Evolutionary conservation across 371 early-diverging fungal genomes (phyloP), one percentile per base, ranked within the genome.

Genomic region (Syncephalastrum racemosum): DNA sequence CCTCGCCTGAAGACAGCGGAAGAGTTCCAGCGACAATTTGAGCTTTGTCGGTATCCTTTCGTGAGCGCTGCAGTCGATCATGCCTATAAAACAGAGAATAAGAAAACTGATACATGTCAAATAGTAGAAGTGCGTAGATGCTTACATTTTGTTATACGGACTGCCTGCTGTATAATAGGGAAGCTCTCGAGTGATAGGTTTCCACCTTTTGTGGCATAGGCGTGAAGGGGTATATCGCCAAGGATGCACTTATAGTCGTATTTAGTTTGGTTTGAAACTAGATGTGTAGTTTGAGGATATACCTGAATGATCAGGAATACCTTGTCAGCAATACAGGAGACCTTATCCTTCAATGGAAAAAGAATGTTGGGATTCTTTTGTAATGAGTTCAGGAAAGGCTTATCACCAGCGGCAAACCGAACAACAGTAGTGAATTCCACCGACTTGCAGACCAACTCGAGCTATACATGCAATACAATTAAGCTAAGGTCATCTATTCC

Each of bases 351-450:
- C 13, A 74, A 15, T n/a, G 73, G 73, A 39, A 68, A 81, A 13
- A 63, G 59, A 8, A 81, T 65, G 41, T 74, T 68, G 0, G 73
- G 62, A 47, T 77, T 46, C 18, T 70, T 74, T 6, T 61, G 63
- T 4, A 79, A 2, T 1, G 60, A 42, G 44, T 70, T 80, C 16
- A 84, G 64, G 43, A 73, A 64, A 1, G 67, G 56, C 53, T 79
- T 81, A 27, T 84, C 86, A 10, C 80, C 81, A 3, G 61, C 22
- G 14, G 71, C 60, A 36, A 75, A 71, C 41, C 81, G 57, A 19
- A 36, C 8, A n/a, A 73, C 31, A 3, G 61, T 64, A 2, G 61
- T 55, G 56, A 79, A 77, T 59, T 85, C 86, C 40, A 72, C 68
- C n/a, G 77, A 67, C 7, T 62, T 54, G 25, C 70, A 59, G 5